Conservation (phyloP, 192 early-diverging fungal genomes). For the Rhizoclosmatium globosum region DNA sequence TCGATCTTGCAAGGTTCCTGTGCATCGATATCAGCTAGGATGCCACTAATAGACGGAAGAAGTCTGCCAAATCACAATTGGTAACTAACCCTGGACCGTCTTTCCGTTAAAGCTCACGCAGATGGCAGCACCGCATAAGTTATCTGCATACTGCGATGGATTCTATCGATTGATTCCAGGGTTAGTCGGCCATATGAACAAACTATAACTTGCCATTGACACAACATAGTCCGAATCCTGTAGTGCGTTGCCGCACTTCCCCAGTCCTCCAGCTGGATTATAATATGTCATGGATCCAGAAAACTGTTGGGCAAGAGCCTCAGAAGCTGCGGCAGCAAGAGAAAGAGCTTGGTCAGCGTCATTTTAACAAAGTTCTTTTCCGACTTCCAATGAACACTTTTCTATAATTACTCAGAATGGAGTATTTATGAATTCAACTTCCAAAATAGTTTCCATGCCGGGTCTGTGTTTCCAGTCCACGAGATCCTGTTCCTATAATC, state of each 20-base stretch:
- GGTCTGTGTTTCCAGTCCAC: too few species aligned
- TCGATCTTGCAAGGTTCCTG: conserved; percentile 14
- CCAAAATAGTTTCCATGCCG: too few species aligned
- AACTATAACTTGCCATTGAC: conserved; percentile 3
- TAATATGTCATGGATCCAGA: conserved; percentile 26
- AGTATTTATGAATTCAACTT: too few species aligned
- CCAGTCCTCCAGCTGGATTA: conserved; percentile 21
- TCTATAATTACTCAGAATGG: too few species aligned
- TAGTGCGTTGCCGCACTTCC: conserved; percentile 14
- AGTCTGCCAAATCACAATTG: neutral
- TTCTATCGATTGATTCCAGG: neutral
- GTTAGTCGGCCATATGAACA: too few species aligned
- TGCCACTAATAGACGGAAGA: neutral
- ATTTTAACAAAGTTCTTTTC: too few species aligned
- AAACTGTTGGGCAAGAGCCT: neutral
- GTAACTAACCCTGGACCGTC: conserved; percentile 18
- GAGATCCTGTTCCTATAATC: too few species aligned
- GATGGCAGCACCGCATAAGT: conserved; percentile 5
- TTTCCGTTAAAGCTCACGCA: conserved; percentile 18
- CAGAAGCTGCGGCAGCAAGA: neutral
- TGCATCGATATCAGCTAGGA: neutral
- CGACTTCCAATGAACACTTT: too few species aligned
- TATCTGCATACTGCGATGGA: neutral
- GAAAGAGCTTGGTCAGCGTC: neutral
- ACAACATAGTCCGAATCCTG: conserved; percentile 14